A percentile compares a stretch with the other conserved stretches of the same genome.
phyloP scores from a whole-genome alignment of 2,329 filamentous ascomycete species.

The Apiospora arundinis region DNA sequence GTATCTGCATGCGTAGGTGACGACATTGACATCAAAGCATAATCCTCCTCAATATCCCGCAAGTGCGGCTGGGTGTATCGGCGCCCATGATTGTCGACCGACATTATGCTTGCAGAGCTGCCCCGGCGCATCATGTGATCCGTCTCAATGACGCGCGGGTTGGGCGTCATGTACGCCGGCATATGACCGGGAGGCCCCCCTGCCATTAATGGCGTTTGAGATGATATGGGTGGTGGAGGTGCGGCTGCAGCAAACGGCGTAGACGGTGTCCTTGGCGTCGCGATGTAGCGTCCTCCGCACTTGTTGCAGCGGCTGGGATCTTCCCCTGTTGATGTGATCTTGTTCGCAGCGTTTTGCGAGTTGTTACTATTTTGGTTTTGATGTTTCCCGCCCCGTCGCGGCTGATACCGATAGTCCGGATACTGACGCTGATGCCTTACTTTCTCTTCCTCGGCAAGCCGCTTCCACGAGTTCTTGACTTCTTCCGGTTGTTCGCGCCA shows the following conservation, averaged over 20 bases:
- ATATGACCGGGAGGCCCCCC: conserved; percentile 25
- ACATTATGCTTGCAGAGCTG: conserved; percentile 37
- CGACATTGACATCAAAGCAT: conserved; percentile 39
- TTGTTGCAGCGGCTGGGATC: conserved; percentile 68
- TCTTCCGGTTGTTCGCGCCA: conserved; percentile 81
- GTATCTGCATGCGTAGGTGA: background rate
- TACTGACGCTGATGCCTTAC: conserved; percentile 86
- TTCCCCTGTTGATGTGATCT: conserved; percentile 37
- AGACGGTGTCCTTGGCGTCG: conserved; percentile 65
- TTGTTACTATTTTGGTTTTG: conserved; percentile 39
- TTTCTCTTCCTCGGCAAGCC: conserved; percentile 92
- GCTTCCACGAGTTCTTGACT: conserved; percentile 85
- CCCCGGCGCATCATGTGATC: conserved; percentile 39
- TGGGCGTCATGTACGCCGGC: conserved; percentile 33
- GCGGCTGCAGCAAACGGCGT: conserved; percentile 50
- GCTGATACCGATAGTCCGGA: conserved; percentile 93
- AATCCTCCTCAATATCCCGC: conserved; percentile 48
- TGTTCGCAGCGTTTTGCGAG: conserved; percentile 25
- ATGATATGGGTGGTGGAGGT: conserved; percentile 32
- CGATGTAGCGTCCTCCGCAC: conserved; percentile 73
- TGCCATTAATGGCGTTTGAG: conserved; percentile 8
- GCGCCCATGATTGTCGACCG: conserved; percentile 67
- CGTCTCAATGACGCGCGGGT: conserved; percentile 38
- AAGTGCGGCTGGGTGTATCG: conserved; percentile 56
- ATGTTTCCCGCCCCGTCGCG: conserved; percentile 65